Conservation (phyloP, 495 filamentous ascomycete species). For the Cercophora samala region DNA sequence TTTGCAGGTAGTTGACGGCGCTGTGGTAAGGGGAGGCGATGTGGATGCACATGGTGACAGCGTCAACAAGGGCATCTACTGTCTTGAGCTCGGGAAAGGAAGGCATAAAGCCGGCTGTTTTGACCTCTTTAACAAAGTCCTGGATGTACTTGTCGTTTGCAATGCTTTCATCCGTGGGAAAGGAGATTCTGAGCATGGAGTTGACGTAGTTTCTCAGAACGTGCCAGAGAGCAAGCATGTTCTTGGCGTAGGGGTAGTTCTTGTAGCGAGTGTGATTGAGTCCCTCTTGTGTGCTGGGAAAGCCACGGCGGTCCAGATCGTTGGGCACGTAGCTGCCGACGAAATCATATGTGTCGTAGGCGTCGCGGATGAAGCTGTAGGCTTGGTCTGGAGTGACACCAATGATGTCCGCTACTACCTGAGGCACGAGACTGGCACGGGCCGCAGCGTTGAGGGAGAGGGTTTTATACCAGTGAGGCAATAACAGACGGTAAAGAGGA, state of each 20-base stretch:
- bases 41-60: slow-evolving; percentile 60
- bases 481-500: slow-evolving; percentile 39
- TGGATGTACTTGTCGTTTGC: slow-evolving; percentile 33
- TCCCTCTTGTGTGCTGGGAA: slow-evolving; percentile 35
- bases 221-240: slow-evolving; percentile 43
- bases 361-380: slow-evolving; percentile 32
- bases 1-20: slow-evolving; percentile 50
- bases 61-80: slow-evolving; percentile 77
- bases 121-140: slow-evolving; percentile 40
- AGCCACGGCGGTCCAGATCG: slow-evolving; percentile 44
- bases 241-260: slow-evolving; percentile 48
- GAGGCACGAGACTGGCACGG: slow-evolving; percentile 43
- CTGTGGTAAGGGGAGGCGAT: slow-evolving; percentile 49
- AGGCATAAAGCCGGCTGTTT: slow-evolving; percentile 30
- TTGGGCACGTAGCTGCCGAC: slow-evolving; percentile 43
- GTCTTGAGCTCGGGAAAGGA: slow-evolving; percentile 69
- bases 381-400: slow-evolving; percentile 33
- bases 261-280: slow-evolving; percentile 39
- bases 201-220: slow-evolving; percentile 37
- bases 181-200: slow-evolving; percentile 28
- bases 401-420: slow-evolving; percentile 39
- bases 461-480: slow-evolving; percentile 50
- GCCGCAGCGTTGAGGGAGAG: slow-evolving; percentile 50
- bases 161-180: slow-evolving; percentile 28
- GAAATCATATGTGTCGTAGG: slow-evolving; percentile 43